Percentiles rank a stretch among this genome's conserved stretches.
These are phyloP conservation scores for Boletus rufocinnamomeus DNA, from an alignment of 768 basidiomycete species.

Conservation along the genomic window DNA sequence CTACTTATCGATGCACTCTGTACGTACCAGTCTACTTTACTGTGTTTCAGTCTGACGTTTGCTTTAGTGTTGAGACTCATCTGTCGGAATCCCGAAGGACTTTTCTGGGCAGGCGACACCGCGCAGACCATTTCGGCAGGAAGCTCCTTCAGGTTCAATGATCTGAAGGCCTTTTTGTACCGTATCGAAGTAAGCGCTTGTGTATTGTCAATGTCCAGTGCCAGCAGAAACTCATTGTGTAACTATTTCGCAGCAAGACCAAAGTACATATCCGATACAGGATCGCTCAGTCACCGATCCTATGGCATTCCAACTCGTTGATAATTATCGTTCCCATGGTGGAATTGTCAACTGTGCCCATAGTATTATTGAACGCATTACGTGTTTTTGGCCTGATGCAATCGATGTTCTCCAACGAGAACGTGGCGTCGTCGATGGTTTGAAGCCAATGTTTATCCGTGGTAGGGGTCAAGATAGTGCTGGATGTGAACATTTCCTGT, in stretches of 20 bases:
- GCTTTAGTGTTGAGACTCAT: constrained; percentile 57
- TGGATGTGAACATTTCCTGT: constrained; percentile 58
- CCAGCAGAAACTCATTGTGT: background rate
- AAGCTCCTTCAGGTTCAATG: constrained; percentile 70
- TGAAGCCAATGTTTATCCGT: constrained; percentile 59
- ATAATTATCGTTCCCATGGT: constrained; percentile 71
- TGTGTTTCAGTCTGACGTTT: constrained; percentile 10
- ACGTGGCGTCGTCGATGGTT: constrained; percentile 52
- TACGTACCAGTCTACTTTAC: constrained; percentile 30
- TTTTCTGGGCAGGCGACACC: constrained; percentile 44
- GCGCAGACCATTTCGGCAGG: constrained; percentile 53
- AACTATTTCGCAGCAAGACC: constrained; percentile 24
- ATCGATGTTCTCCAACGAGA: constrained; percentile 64
- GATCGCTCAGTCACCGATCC: constrained; percentile 29
- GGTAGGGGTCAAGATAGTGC: constrained; percentile 46
- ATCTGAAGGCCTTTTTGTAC: constrained; percentile 67
- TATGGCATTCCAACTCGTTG: constrained; percentile 54
- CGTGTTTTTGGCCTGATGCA: constrained; percentile 59
- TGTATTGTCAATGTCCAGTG: background rate
- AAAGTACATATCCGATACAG: constrained; percentile 9
- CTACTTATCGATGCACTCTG: constrained; percentile 58
- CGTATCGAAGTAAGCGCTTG: constrained; percentile 52
- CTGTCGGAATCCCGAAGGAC: constrained; percentile 63
- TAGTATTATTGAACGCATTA: constrained; percentile 62
- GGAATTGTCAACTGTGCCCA: constrained; percentile 77